phyloP scores from a whole-genome alignment of 208 protist species.

The Lotmaria passim region DNA sequence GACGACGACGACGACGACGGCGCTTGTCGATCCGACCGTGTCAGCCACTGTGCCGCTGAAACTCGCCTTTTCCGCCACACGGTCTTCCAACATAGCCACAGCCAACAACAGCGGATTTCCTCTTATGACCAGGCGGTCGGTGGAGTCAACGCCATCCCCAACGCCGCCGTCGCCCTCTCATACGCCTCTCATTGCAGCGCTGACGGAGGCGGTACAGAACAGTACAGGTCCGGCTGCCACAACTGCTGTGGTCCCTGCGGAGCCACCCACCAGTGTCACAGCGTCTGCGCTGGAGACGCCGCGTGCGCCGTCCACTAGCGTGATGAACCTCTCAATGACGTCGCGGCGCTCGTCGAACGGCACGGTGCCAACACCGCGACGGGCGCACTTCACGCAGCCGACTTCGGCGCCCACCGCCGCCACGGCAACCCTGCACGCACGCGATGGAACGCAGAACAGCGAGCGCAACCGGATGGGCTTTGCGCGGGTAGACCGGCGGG shows the following conservation, averaged over 20 bases:
- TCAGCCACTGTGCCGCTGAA: background rate
- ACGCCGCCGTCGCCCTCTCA: background rate
- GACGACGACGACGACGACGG: background rate
- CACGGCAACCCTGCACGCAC: background rate
- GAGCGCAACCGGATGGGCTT: background rate
- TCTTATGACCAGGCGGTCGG: background rate
- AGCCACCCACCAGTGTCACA: background rate
- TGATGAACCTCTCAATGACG: background rate
- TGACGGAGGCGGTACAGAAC: no score
- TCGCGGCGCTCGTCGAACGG: background rate
- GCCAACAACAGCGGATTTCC: background rate
- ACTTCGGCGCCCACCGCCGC: no score
- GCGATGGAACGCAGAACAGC: background rate
- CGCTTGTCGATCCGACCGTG: background rate
- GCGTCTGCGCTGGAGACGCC: background rate
- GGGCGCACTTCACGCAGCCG: slow-evolving; percentile 2
- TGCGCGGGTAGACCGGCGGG: background rate
- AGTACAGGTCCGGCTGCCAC: background rate
- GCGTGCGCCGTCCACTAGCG: background rate
- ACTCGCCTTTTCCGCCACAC: background rate
- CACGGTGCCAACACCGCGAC: background rate
- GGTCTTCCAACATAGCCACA: background rate
- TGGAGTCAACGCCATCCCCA: background rate
- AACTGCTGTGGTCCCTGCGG: background rate
- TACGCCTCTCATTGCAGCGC: background rate